Evolutionary conservation across 176 grass and related monocot genomes (phyloP), one percentile per base, ranked within the genome.

Genomic region (Aegilops bicornis): DNA sequence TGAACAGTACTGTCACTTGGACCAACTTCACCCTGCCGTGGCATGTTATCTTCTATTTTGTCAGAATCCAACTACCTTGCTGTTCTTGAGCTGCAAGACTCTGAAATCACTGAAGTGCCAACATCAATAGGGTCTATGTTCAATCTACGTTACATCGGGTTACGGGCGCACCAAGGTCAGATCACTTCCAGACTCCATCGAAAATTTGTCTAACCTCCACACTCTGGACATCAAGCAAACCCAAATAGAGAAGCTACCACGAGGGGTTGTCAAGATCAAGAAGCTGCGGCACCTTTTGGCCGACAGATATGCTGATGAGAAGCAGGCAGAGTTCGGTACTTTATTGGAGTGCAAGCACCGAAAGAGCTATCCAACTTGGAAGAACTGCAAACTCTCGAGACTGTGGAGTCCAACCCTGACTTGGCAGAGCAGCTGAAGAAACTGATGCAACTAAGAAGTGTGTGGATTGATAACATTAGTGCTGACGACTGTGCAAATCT

Each of bases 21-120:
- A 86, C 33, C 33, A 50, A 23, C 69, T 77, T 69, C 48, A 24
- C 48, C 50, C 10, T 61, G 47, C 37, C 29, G 15, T 50, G 10
- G 5, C 37, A 50, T 82, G 37, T 0, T 89, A 22, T 62, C 22
- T 2, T 86, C 70, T 60, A 8, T 81, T 70, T 61, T 77, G 15
- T 37, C 77, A 11, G 27, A 39, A 16, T 89, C 88, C 3, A 69
- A 2, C 10, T 50, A 86, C 17, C 54, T 89, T 32, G 81, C 70
- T 3, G 83, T 89, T 82, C 63, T 89, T 0, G 88, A 89, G 59
- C 83, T 89, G 14, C 88, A 89, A 82, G 83, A 89, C 36, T 86
- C 83, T 39, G 63, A 77, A 8, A 24, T 89, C n/a, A 82, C 62
- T 50, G 48, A 77, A 58, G 25, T 89, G 4, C 88, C 88, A 47